Conservation (phyloP, 2,329 filamentous ascomycete species). For the Cercospora sp. region DNA sequence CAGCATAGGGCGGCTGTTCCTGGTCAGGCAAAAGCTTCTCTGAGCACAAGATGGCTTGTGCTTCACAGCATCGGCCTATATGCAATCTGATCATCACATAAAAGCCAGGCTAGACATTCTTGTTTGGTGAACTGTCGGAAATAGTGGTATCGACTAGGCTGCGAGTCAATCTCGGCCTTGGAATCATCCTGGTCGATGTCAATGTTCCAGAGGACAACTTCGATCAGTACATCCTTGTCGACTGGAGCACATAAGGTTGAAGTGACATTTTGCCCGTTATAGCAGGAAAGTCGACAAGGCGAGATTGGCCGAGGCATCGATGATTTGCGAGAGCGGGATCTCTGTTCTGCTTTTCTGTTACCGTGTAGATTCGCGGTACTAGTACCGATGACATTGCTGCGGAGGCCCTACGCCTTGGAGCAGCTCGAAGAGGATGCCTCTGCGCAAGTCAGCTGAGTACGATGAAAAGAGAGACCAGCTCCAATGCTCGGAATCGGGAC, state of each 20-base stretch:
- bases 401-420: neutral
- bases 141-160: neutral
- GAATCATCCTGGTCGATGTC: neutral
- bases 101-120: neutral
- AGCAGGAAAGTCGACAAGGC: neutral
- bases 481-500: neutral
- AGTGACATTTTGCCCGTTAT: neutral
- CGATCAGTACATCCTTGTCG: neutral
- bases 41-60: neutral
- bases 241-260: neutral
- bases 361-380: neutral
- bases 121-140: neutral
- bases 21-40: neutral
- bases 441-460: neutral
- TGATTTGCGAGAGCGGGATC: neutral
- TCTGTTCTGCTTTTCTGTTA: neutral
- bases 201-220: neutral
- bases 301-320: neutral
- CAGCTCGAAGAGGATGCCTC: neutral
- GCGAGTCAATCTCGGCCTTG: neutral
- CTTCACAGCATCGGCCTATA: neutral
- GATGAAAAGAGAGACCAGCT: neutral
- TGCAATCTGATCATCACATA: neutral
- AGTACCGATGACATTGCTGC: neutral
- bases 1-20: neutral